These are phyloP conservation scores for Rhododendron williamsianum DNA, from an alignment of 148 eudicot species.

Conservation along the genomic window DNA sequence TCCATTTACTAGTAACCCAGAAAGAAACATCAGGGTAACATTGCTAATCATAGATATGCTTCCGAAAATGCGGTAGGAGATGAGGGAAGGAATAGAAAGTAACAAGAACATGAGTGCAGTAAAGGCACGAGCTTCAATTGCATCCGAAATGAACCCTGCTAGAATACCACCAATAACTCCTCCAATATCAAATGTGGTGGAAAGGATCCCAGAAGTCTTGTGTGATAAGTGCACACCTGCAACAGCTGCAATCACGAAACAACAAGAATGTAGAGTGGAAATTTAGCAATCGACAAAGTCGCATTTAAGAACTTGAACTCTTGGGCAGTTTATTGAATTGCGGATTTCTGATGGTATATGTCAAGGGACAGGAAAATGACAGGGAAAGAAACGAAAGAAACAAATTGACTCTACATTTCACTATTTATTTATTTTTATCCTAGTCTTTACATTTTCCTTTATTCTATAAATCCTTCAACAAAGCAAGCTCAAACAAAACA, in stretches of 20 bases:
- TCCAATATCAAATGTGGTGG: conserved; percentile 82
- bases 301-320: background rate
- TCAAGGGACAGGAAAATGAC: background rate
- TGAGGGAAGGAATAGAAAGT: conserved; percentile 68
- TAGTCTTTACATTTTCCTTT: background rate
- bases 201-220: conserved; percentile 79
- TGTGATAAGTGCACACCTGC: conserved; percentile 85
- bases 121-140: conserved; percentile 72
- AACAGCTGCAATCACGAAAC: conserved; percentile 51
- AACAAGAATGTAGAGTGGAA: conserved; percentile 7
- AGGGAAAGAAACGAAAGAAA: background rate
- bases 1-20: conserved; percentile 83
- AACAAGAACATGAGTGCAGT: conserved; percentile 58
- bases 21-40: conserved; percentile 56
- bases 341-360: background rate
- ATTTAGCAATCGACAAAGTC: background rate
- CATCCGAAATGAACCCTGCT: conserved; percentile 73
- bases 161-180: conserved; percentile 82
- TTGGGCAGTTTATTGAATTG: background rate
- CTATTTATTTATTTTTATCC: background rate
- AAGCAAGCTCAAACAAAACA: background rate
- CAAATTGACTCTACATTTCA: background rate
- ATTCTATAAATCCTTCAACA: background rate
- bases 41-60: conserved; percentile 62
- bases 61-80: conserved; percentile 69